Percentiles rank a stretch among this genome's conserved stretches.
These are phyloP conservation scores for Gloeophyllum trabeum DNA, from an alignment of 768 basidiomycete genomes.

Conservation along the genomic window DNA sequence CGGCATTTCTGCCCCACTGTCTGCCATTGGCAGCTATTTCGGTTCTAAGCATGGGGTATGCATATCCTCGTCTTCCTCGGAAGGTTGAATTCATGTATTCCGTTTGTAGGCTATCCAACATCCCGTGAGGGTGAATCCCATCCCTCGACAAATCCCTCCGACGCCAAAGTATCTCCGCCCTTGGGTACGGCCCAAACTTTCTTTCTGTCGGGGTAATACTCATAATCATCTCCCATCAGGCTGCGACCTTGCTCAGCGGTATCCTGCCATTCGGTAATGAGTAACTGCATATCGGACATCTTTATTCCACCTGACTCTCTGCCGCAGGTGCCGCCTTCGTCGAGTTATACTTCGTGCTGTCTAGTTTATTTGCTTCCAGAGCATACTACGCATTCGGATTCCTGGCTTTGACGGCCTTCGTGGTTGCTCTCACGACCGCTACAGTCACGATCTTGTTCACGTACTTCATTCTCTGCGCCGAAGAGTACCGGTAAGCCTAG, in stretches of 20 bases:
- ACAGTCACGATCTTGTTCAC: constrained; percentile 84
- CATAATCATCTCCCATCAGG: constrained; percentile 20
- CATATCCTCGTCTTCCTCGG: not conserved
- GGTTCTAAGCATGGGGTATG: constrained; percentile 77
- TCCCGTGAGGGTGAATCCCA: constrained; percentile 84
- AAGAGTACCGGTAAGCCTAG: constrained; percentile 68
- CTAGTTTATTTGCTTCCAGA: constrained; percentile 83
- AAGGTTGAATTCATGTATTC: constrained; percentile 5
- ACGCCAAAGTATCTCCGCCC: constrained; percentile 73
- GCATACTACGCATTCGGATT: constrained; percentile 97
- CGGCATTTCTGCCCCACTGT: constrained; percentile 86
- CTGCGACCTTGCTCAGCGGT: constrained; percentile 73
- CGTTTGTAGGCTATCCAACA: constrained; percentile 49
- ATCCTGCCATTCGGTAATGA: constrained; percentile 78
- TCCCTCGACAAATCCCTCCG: constrained; percentile 94
- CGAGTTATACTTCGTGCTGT: constrained; percentile 87
- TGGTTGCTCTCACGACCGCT: constrained; percentile 80
- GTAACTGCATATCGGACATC: not conserved
- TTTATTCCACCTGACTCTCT: constrained; percentile 3
- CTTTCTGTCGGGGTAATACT: not conserved
- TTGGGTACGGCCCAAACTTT: constrained; percentile 55
- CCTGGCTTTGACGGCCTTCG: constrained; percentile 73
- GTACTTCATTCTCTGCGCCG: constrained; percentile 88
- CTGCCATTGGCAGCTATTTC: constrained; percentile 75
- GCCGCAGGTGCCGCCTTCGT: constrained; percentile 84